Evolutionary conservation across 1,284 basidiomycete species (phyloP), one percentile per base, ranked within the genome.

Genomic region (Melampsora larici-populina): DNA sequence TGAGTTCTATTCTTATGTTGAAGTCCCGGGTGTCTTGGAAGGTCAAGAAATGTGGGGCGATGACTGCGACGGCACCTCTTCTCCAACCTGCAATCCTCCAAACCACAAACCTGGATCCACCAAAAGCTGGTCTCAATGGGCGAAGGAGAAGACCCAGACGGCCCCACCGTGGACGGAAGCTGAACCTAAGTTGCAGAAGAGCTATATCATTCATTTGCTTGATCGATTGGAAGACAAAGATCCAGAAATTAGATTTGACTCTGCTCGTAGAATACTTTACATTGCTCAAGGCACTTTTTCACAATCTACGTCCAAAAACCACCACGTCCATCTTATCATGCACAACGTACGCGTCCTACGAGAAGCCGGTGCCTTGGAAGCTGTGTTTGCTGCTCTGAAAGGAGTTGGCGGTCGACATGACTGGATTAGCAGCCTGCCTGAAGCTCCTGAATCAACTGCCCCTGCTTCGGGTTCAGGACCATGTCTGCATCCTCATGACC

Each of bases 1-100:
- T 80, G 97, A 99, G 85, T 98, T 99, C 85, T 99, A 97, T 85
- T 94, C 94, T 33, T 99, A 97, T 85, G 90, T 96, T 78, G 96
- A 99, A 86, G 93, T 94, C 87, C 89, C 91, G 0, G 92, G 94
- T 83, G 90, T 95, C 18, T 89, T 89, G 2, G 92, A 95, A 86
- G 94, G 94, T 83, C 86, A 92, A 79, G 90, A 89, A 81, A 90
- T 91, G 63, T 98, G 94, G 91, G 89, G 91, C 81, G 90, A 91
- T 29, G 48, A 76, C 31, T 60, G 58, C 26, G 48, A 74, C 43
- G 31, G 21, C n/a, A 6, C 49, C 9, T 69, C 73, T 46, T 36
- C 62, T 46, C n/a, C 46, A 55, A 46, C 65, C 40, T 43, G 46
- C 24, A 31, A 8, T 49, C 63, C 17, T 67, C 58, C 72, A 65